phyloP scores from a whole-genome alignment of 2,329 filamentous ascomycete species.

The Phaeosphaeria sp. region DNA sequence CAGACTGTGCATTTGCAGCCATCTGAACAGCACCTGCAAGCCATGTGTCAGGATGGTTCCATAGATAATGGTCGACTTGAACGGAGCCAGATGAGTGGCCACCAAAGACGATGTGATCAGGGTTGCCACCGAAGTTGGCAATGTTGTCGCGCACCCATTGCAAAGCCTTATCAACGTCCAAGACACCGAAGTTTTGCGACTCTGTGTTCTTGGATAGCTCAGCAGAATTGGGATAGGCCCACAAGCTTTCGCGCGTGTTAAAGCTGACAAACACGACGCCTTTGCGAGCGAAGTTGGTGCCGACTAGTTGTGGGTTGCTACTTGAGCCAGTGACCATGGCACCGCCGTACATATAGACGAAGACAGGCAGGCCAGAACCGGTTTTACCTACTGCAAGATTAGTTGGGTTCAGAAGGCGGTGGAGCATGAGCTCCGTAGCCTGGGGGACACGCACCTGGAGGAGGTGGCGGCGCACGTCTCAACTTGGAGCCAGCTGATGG shows the following conservation, averaged over 20 bases:
- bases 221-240: constrained; percentile 50
- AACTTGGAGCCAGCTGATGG: constrained; percentile 13
- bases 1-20: constrained; percentile 33
- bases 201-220: constrained; percentile 32
- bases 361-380: constrained; percentile 33
- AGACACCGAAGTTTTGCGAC: constrained; percentile 43
- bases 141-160: constrained; percentile 48
- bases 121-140: constrained; percentile 49
- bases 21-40: constrained; percentile 30
- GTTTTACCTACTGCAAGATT: background rate
- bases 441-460: background rate
- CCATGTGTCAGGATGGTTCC: constrained; percentile 30
- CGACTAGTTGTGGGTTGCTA: constrained; percentile 52
- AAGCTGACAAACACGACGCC: constrained; percentile 34
- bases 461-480: background rate
- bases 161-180: constrained; percentile 47
- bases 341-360: constrained; percentile 54
- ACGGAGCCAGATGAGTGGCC: constrained; percentile 41
- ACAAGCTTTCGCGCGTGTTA: constrained; percentile 43
- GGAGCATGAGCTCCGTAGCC: background rate
- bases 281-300: constrained; percentile 46
- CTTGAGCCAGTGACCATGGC: constrained; percentile 50
- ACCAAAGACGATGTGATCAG: constrained; percentile 53
- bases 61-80: constrained; percentile 32
- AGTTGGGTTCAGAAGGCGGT: background rate